Evolutionary conservation across 352 stramenopile species (phyloP), one percentile per base, ranked within the genome.

Genomic region (Phytopythium aichiense): DNA sequence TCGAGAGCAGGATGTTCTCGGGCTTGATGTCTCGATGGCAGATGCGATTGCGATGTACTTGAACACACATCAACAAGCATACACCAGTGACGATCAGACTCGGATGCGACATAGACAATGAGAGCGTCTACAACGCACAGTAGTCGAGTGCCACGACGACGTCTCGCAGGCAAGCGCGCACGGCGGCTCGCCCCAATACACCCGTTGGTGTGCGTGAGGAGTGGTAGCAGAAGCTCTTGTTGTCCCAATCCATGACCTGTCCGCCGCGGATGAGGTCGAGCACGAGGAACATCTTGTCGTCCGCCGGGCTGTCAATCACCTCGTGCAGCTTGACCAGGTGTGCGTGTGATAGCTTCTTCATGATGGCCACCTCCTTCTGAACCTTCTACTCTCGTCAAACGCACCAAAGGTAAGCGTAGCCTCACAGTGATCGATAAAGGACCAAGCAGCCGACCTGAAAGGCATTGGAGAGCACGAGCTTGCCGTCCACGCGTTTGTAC

Each of bases 11-110:
- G 31, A 93, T 87, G 55, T 93, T 93, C 45, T 89, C 79, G 5
- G 79, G 79, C 54, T 93, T 93, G 62, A 93, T 89, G 52, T 93
- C 84, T n/a, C 88, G 83, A 40, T 95, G 88, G 59, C 87, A 94
- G 49, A 96, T 95, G 35, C 77, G 72, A 42, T 92, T 89, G 8
- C 63, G 60, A 58, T 96, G 88, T 13, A 95, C 80, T 92, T 53
- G n/a, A 22, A 2, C 31, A 64, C 31, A 37, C 11, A 35, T 30
- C 20, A 2, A 59, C 13, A 63, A 30, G 57, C 28, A 20, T 16
- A 28, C 33, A 2, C 12, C 13, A 25, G 3, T 16, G 31, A 46
- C 30, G 46, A 50, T 42, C 28, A 58, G 1, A 55, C 4, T 33
- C 16, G 33, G 33, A 38, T 7, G 38, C 59, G 22, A 52, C 9